Conservation (phyloP, 305 asterid species). For the Salvia sclarea region DNA sequence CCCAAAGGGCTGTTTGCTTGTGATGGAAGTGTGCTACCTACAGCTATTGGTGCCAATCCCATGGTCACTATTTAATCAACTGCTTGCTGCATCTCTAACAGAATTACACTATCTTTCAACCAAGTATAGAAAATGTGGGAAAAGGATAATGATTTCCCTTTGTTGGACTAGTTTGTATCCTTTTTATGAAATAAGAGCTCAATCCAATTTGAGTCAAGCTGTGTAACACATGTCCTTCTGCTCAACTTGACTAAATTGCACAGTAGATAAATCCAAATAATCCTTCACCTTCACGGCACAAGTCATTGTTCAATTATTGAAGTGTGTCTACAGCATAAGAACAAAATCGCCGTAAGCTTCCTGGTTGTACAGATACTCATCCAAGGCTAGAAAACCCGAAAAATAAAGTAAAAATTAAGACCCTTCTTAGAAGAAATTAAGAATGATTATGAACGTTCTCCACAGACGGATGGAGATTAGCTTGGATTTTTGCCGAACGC, state of each 20-base stretch:
- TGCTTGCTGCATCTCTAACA: constrained; percentile 65
- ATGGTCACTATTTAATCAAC: constrained; percentile 75
- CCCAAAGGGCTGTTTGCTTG: constrained; percentile 63
- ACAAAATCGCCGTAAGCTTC: background rate
- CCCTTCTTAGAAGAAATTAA: constrained; percentile 22
- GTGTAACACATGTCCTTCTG: no score
- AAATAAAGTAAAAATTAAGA: background rate
- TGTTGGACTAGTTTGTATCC: background rate
- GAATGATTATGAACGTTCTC: constrained; percentile 23
- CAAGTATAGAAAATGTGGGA: background rate
- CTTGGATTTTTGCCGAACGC: background rate
- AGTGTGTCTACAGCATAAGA: background rate
- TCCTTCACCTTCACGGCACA: background rate
- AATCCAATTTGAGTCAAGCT: no score
- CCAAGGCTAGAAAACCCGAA: background rate
- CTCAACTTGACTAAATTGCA: no score
- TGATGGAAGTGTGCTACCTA: constrained; percentile 71
- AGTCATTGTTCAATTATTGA: constrained; percentile 2
- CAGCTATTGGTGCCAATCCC: constrained; percentile 71
- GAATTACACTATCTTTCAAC: constrained; percentile 46
- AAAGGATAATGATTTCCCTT: no score
- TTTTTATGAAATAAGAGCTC: background rate
- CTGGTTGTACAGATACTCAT: background rate
- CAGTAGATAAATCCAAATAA: no score
- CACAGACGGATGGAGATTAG: constrained; percentile 26